phyloP scores from a whole-genome alignment of 176 grass and related monocot species.

The Carex cristatella region DNA sequence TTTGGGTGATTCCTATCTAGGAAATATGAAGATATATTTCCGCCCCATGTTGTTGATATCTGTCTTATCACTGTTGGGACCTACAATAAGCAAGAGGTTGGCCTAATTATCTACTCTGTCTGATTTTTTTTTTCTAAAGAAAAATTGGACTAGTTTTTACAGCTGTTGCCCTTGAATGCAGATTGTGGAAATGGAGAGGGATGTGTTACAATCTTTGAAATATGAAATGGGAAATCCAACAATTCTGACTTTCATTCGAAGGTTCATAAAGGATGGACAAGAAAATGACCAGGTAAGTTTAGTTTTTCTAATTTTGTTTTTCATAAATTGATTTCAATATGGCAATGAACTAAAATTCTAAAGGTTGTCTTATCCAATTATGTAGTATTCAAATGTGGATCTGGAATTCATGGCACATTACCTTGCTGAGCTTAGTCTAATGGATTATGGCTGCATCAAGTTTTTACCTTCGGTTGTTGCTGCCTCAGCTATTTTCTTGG shows the following conservation, averaged over 20 bases:
- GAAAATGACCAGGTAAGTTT: conserved; percentile 37
- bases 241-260: conserved; percentile 66
- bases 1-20: conserved; percentile 30
- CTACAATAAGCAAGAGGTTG: conserved; percentile 69
- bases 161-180: neutral
- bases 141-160: neutral
- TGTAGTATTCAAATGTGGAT: conserved; percentile 42
- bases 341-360: neutral
- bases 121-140: neutral
- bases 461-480: conserved; percentile 84
- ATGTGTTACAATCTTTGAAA: conserved; percentile 65
- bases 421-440: conserved; percentile 73
- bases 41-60: conserved; percentile 65
- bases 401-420: conserved; percentile 62
- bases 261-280: conserved; percentile 39
- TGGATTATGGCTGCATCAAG: conserved; percentile 52
- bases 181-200: conserved; percentile 77
- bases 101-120: neutral
- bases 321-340: neutral
- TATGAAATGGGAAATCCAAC: conserved; percentile 90
- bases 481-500: conserved; percentile 74
- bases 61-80: conserved; percentile 86
- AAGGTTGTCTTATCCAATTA: neutral
- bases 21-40: conserved; percentile 88
- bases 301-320: neutral